Percentiles rank a stretch among this genome's conserved stretches.
Conservation (phyloP, 2,329 filamentous ascomycete genomes). For the Xylaria sp. region DNA sequence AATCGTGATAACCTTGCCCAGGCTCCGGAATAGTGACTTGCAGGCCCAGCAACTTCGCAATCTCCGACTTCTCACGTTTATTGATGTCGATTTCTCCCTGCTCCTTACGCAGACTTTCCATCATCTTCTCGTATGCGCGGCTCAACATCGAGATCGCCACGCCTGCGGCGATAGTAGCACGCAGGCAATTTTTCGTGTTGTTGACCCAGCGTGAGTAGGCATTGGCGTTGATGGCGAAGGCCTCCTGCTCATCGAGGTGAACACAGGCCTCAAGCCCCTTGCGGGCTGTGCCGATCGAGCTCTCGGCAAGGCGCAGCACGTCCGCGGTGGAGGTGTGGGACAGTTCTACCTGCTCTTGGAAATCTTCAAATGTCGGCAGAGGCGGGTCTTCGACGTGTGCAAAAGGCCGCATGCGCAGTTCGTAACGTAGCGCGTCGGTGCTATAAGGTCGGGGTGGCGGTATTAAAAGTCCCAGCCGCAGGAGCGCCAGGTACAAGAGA, state of each 20-base stretch:
- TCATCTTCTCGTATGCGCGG: constrained; percentile 56
- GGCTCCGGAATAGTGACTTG: constrained; percentile 64
- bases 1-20: constrained; percentile 69
- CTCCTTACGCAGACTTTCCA: constrained; percentile 33
- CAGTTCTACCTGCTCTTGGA: constrained; percentile 58
- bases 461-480: constrained; percentile 66
- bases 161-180: constrained; percentile 76
- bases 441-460: constrained; percentile 71
- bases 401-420: constrained; percentile 89
- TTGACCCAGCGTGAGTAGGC: constrained; percentile 71
- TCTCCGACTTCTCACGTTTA: constrained; percentile 10
- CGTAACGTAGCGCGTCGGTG: constrained; percentile 75
- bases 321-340: constrained; percentile 52
- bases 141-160: constrained; percentile 73
- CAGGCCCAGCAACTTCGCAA: constrained; percentile 46
- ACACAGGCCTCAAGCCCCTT: constrained; percentile 67
- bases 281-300: constrained; percentile 60
- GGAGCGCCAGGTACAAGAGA: constrained; percentile 73
- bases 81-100: constrained; percentile 34
- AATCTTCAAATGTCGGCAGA: constrained; percentile 72
- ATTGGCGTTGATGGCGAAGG: constrained; percentile 61
- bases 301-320: constrained; percentile 60
- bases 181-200: constrained; percentile 69
- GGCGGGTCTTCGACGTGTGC: constrained; percentile 73
- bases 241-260: constrained; percentile 62